These are phyloP conservation scores for Choanephora cucurbitarum DNA, from an alignment of 371 early-diverging fungal species.

Conservation along the genomic window DNA sequence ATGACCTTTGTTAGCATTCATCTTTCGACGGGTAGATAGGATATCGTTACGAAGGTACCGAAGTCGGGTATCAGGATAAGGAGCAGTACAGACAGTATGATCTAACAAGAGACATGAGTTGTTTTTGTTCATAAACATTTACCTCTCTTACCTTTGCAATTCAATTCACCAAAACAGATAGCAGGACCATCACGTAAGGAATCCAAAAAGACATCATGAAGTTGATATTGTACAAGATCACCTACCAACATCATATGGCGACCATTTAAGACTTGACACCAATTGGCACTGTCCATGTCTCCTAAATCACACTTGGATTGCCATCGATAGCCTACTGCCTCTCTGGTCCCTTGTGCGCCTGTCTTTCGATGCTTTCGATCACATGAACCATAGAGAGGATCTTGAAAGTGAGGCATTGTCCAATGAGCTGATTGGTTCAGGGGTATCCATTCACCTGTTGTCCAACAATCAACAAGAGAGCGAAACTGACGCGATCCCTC, in stretches of 20 bases:
- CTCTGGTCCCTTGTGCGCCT: slow-evolving; percentile 13
- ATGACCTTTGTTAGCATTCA: slow-evolving; percentile 32
- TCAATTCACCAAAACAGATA: slow-evolving; percentile 59
- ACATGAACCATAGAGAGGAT: slow-evolving; percentile 43
- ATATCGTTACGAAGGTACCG: slow-evolving; percentile 59
- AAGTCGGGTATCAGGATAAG: slow-evolving; percentile 28
- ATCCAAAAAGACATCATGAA: slow-evolving; percentile 57
- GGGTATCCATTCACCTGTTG: slow-evolving; percentile 26
- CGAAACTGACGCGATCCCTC: slow-evolving; percentile 17
- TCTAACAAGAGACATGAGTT: slow-evolving; percentile 31
- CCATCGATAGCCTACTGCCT: slow-evolving; percentile 36
- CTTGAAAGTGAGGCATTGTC: slow-evolving; percentile 42
- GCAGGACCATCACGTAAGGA: slow-evolving; percentile 49
- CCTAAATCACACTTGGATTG: slow-evolving; percentile 17
- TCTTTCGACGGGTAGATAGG: slow-evolving; percentile 38
- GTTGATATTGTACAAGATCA: slow-evolving; percentile 57
- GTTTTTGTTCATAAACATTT: too few species aligned
- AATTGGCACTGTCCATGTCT: slow-evolving; percentile 16
- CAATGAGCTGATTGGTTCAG: slow-evolving; percentile 1
- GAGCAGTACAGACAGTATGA: slow-evolving; percentile 41
- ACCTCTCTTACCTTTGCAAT: slow-evolving; percentile 55
- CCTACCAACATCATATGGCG: slow-evolving; percentile 53
- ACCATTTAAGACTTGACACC: slow-evolving; percentile 41
- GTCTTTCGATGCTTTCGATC: slow-evolving; percentile 28
- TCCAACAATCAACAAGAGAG: slow-evolving; percentile 31